Conservation (phyloP, 2,329 filamentous ascomycete species). For the Neoarthrinium moseri region DNA sequence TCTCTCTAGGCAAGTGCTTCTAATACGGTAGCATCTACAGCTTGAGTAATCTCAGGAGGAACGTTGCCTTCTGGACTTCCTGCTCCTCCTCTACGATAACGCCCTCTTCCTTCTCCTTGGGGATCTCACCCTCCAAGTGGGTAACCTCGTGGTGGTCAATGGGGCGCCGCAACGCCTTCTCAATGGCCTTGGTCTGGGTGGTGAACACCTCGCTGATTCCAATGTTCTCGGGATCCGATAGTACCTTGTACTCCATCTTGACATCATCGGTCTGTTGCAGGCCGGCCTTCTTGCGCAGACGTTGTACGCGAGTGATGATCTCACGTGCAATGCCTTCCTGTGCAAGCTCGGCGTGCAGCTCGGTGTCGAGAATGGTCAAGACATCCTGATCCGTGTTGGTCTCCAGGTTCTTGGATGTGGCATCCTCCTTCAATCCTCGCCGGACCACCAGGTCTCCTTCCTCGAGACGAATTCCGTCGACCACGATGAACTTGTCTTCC, state of each 20-base stretch:
- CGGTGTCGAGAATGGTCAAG: slow-evolving; percentile 83
- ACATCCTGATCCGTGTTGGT: slow-evolving; percentile 88
- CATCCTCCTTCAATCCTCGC: slow-evolving; percentile 73
- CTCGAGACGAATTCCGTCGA: slow-evolving; percentile 82
- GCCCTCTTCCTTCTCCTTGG: slow-evolving; percentile 47
- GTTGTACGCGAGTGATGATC: slow-evolving; percentile 90
- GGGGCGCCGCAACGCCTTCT: slow-evolving; percentile 75
- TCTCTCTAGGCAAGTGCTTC: too few species aligned
- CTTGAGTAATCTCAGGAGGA: slow-evolving; percentile 73
- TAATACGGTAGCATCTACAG: too few species aligned
- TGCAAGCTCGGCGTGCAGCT: slow-evolving; percentile 79
- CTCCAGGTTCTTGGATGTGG: slow-evolving; percentile 72
- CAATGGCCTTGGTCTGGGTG: slow-evolving; percentile 65
- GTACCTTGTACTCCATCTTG: slow-evolving; percentile 85
- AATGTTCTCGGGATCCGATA: slow-evolving; percentile 73
- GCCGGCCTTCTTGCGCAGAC: slow-evolving; percentile 89
- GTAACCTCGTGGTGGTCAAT: slow-evolving; percentile 68
- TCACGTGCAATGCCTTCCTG: slow-evolving; percentile 88
- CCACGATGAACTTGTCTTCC: slow-evolving; percentile 68
- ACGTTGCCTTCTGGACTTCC: slow-evolving; percentile 79
- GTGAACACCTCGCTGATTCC: slow-evolving; percentile 70
- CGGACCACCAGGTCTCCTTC: slow-evolving; percentile 82
- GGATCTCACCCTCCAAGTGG: slow-evolving; percentile 56
- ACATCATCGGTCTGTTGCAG: slow-evolving; percentile 91
- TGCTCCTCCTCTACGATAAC: slow-evolving; percentile 82